Conservation (phyloP, 345 rosid species). For the Gossypium mustelinum region DNA sequence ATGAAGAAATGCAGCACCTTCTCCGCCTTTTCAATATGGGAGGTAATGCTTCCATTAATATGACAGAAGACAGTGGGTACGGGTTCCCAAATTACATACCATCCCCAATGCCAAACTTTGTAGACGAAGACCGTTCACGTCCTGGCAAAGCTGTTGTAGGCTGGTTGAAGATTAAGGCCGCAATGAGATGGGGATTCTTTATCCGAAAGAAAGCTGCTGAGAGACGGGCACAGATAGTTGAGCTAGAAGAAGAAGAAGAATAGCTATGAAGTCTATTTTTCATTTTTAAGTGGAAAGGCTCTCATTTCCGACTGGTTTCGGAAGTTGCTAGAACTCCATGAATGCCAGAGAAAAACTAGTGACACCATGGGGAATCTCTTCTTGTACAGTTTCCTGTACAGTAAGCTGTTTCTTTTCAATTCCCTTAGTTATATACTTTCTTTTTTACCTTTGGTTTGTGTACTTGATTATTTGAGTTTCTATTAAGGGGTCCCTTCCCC, state of each 20-base stretch:
- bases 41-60: constrained; percentile 45
- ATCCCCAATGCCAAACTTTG: constrained; percentile 69
- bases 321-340: constrained; percentile 2
- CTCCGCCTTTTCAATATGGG: constrained; percentile 87
- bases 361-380: constrained; percentile 22
- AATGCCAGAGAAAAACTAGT: constrained; percentile 11
- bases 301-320: not conserved
- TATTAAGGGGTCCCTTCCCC: constrained; percentile 15
- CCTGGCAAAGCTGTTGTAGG: constrained; percentile 95
- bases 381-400: constrained; percentile 56
- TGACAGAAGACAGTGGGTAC: constrained; percentile 74
- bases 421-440: constrained; percentile 4
- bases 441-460: constrained; percentile 22
- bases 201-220: constrained; percentile 95
- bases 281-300: constrained; percentile 6
- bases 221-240: constrained; percentile 89
- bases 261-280: constrained; percentile 11
- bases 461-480: constrained; percentile 14
- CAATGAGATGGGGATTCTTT: constrained; percentile 99
- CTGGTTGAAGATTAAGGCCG: constrained; percentile 98
- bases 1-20: constrained; percentile 92
- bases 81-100: constrained; percentile 48
- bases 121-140: constrained; percentile 68
- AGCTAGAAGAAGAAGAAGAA: constrained; percentile 55
- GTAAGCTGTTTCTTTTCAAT: constrained; percentile 32